Percentiles rank a stretch among this genome's conserved stretches.
These are phyloP conservation scores for Przewalskia tangutica DNA, from an alignment of 257 asterid genomes.

Conservation along the genomic window DNA sequence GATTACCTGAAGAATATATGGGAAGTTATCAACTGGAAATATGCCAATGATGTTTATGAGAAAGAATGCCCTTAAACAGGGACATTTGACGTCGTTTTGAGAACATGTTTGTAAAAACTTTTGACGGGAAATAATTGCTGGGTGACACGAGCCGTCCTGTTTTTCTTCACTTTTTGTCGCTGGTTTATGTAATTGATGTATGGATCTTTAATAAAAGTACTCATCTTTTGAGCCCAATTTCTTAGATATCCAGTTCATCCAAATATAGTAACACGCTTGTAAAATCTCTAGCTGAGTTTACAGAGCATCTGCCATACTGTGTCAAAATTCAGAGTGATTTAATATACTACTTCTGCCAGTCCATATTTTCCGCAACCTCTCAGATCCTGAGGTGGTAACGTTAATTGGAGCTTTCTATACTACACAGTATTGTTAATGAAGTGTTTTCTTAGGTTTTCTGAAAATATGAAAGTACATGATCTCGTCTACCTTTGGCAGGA, in stretches of 20 bases:
- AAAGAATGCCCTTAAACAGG: conserved; percentile 29
- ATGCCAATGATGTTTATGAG: conserved; percentile 52
- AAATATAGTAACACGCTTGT: not conserved
- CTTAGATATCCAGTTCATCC: not conserved
- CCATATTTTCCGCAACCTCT: not conserved
- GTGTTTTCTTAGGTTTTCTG: not conserved
- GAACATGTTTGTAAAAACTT: not conserved
- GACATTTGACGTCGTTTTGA: not conserved
- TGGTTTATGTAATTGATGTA: not conserved
- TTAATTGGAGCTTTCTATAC: not conserved
- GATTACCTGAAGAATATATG: conserved; percentile 73
- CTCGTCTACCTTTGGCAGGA: not conserved
- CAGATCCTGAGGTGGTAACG: not conserved
- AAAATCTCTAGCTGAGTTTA: not conserved
- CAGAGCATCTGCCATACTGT: not conserved
- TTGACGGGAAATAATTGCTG: not conserved
- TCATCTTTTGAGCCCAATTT: not conserved
- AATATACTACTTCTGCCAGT: not conserved
- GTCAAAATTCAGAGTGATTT: not conserved
- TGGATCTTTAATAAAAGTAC: not conserved
- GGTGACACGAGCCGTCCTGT: not conserved
- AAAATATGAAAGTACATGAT: not conserved
- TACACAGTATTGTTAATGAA: not conserved
- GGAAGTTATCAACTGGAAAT: conserved; percentile 77
- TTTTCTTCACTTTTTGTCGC: not conserved